phyloP scores from a whole-genome alignment of 331 rosid species.

The Arachis monticola region DNA sequence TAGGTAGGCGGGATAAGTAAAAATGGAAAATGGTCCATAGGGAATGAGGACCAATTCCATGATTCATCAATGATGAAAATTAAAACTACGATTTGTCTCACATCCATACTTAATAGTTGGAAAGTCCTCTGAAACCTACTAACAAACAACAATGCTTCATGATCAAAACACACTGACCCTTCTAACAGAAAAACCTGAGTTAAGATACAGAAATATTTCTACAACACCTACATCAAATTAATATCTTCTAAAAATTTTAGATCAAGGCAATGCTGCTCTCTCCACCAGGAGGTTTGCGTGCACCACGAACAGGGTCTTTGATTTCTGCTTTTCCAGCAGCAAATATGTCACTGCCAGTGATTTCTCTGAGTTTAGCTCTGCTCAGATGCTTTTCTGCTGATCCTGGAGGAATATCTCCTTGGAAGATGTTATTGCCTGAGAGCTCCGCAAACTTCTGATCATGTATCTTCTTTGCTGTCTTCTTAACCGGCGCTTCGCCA shows the following conservation, averaged over 20 bases:
- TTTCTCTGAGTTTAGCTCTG: conserved; percentile 83
- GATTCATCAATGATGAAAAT: conserved; percentile 26
- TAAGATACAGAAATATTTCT: conserved; percentile 18
- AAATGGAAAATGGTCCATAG: no score
- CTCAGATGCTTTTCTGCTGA: conserved; percentile 81
- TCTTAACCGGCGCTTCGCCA: conserved; percentile 73
- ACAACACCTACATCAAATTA: conserved; percentile 30
- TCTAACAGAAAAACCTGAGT: conserved; percentile 29
- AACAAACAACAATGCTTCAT: background rate
- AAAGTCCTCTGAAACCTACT: conserved; percentile 23
- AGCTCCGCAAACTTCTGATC: conserved; percentile 90
- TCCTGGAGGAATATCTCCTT: conserved; percentile 73
- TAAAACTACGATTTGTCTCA: background rate
- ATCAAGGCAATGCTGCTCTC: conserved; percentile 85
- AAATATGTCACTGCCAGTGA: conserved; percentile 86
- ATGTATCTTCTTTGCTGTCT: conserved; percentile 76
- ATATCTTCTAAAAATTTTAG: conserved; percentile 38
- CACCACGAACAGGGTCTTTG: conserved; percentile 76
- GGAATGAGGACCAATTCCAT: background rate
- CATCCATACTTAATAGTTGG: conserved; percentile 6
- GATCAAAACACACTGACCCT: conserved; percentile 21
- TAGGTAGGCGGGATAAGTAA: no score
- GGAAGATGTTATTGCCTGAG: conserved; percentile 77
- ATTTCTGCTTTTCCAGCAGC: conserved; percentile 72
- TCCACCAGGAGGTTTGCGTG: conserved; percentile 89